Base-by-base conservation (phyloP, 202 grass and related monocot species). In the Schoenoplectus triqueter region DNA sequence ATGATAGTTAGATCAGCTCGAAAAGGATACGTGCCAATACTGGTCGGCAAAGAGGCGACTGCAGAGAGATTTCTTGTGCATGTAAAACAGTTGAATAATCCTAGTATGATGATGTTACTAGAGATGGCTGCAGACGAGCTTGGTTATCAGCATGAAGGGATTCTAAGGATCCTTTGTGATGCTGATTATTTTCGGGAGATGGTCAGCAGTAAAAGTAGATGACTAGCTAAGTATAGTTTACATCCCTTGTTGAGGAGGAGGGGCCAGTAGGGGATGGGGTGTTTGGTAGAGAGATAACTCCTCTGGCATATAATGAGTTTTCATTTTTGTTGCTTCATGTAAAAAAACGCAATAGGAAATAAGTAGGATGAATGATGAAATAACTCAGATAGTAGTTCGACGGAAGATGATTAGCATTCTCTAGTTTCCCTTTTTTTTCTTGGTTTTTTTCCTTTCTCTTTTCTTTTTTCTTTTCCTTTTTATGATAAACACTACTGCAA, bases 81-180 rank as follows among this genome's bases (percentile, higher is more conserved):
- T 39, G 85, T 87, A 49, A 82, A 84, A 75, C 75, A 85, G n/a
- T 61, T 92, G 62, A 82, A 65, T 17, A 79, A 87, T 66, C 90
- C 85, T 31, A 81, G 57, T 73, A 72, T 92, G 20, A 45, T 86
- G 47, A n/a, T 78, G 79, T 21, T 89, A 63, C 80, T 89, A 10
- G 90, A 92, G 81, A 62, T 89, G 76, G 74, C 87, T 1, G 90
- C 87, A 46, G 84, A 85, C n/a, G 90, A 92, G 87, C 80, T 89
- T 3, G 90, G 90, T 52, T 87, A 89, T 50, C 19, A 49, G 54
- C 73, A 85, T 2, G 66, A 84, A 62, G 87, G 90, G 17, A 73
- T 89, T 69, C 87, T 92, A 40, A 77, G 75, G 31, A 92, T 92
- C 80, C 84, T 83, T 20, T 89, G 87, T 66, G 87, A 92, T 59